These are phyloP conservation scores for Populus ilicifolia DNA, from an alignment of 345 rosid species.

Conservation along the genomic window DNA sequence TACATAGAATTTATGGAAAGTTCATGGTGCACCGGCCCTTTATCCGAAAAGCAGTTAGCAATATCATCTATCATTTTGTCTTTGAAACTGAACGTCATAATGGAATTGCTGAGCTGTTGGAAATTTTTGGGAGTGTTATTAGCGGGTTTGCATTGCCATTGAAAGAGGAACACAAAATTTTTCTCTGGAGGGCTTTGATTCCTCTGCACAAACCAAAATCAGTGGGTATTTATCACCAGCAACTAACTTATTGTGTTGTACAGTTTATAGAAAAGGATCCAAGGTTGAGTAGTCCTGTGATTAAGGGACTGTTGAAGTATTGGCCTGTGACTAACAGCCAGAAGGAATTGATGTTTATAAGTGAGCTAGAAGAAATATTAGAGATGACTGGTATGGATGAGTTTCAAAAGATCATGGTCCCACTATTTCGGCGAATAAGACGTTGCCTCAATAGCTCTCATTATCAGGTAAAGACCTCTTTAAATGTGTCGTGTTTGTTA, in stretches of 20 bases:
- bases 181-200: slow-evolving; percentile 56
- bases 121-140: slow-evolving; percentile 73
- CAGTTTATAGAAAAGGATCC: slow-evolving; percentile 75
- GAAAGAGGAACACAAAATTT: slow-evolving; percentile 70
- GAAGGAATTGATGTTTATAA: slow-evolving; percentile 80
- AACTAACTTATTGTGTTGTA: slow-evolving; percentile 59
- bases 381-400: slow-evolving; percentile 57
- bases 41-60: slow-evolving; percentile 63
- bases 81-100: slow-evolving; percentile 67
- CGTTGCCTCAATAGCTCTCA: slow-evolving; percentile 68
- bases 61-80: slow-evolving; percentile 64
- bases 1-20: slow-evolving; percentile 66
- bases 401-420: slow-evolving; percentile 58
- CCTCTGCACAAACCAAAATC: slow-evolving; percentile 80
- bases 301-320: slow-evolving; percentile 64
- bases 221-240: slow-evolving; percentile 69
- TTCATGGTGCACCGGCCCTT: slow-evolving; percentile 76
- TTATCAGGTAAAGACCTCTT: slow-evolving; percentile 51
- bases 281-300: slow-evolving; percentile 49
- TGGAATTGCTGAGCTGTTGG: slow-evolving; percentile 73
- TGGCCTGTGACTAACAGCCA: slow-evolving; percentile 84
- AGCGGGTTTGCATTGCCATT: slow-evolving; percentile 77
- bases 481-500: neutral
- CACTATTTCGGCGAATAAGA: slow-evolving; percentile 62
- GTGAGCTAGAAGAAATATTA: slow-evolving; percentile 77